Evolutionary conservation across 164 flowering plant genomes (phyloP).

Genomic region (Vitis cinerea): DNA sequence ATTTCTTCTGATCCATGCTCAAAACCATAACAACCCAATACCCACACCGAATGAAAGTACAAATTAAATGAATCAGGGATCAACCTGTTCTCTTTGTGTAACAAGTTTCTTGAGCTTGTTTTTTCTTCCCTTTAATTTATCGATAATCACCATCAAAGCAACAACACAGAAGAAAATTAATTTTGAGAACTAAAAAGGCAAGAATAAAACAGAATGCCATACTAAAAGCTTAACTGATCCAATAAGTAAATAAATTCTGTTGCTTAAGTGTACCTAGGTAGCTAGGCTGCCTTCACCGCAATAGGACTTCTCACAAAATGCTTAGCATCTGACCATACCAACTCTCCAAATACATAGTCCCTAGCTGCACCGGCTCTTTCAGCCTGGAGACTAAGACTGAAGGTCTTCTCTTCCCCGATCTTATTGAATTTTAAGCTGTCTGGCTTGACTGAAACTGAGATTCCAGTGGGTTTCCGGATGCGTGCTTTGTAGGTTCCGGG

Average conservation of each 20-base stretch:
- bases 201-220: background rate
- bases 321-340: conserved; percentile 31
- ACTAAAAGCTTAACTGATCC: background rate
- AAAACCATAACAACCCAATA: no score
- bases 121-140: background rate
- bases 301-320: conserved; percentile 37
- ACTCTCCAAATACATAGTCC: conserved; percentile 26
- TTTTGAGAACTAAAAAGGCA: background rate
- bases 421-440: conserved; percentile 18
- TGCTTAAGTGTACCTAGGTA: background rate
- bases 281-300: conserved; percentile 20
- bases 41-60: no score
- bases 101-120: background rate
- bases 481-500: conserved; percentile 24
- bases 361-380: conserved; percentile 5
- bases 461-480: conserved; percentile 21
- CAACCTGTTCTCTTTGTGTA: background rate
- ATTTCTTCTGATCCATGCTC: no score
- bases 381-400: conserved; percentile 14
- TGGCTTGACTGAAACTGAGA: conserved; percentile 22
- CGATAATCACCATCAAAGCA: background rate
- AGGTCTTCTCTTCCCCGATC: conserved; percentile 26
- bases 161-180: background rate
- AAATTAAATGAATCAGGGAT: background rate
- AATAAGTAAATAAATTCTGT: no score